Evolutionary conservation across 2,329 filamentous ascomycete genomes (phyloP), one percentile per base, ranked within the genome.

Genomic region (Arachnopeziza araneosa): DNA sequence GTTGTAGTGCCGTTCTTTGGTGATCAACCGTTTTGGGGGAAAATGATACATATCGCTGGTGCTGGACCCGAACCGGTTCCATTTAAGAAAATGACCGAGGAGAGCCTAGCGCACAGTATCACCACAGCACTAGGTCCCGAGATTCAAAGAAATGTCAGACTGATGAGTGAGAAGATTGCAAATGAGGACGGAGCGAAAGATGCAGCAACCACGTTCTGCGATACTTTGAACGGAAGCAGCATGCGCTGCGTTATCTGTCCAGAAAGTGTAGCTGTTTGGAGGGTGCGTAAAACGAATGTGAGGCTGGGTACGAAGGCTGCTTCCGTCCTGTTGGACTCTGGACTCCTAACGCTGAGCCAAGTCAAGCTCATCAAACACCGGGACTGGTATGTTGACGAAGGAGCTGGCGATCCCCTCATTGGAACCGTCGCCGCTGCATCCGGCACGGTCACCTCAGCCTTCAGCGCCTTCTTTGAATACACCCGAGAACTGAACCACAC

Each of bases 1-100:
- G 83, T 95, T 1, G 82, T 96, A 2, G 86, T 96, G 0, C 91
- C 91, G 0, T 96, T 96, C 76, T 96, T 93, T 69, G 90, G 90
- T 1, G 90, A 93, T 67, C 90, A 93, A 72, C 87, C 87, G 0
- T 93, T 93, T 69, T 93, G 90, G 90, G 90, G 90, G 8, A 80
- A 85, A 10, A 92, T 93, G 82, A 84, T 92, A 49, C 81, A 86
- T 0, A 81, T 79, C 60, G 88, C 89, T 7, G 87, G 88, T 10
- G 90, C 89, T 6, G 89, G 90, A 0, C 89, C 89, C 0, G 74
- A 79, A 1, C 88, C 89, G 0, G 84, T 91, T 54, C 86, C 86
- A 0, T 84, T 88, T 71, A 88, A 88, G 65, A 77, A 85, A 30
- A 74, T 93, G 48, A 91, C 83, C 0, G 79, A 81, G 0, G 84